Percentiles rank a stretch among this genome's conserved stretches.
Conservation (phyloP, 495 filamentous ascomycete genomes). For the Aspergillus sclerotiicarbonarius region DNA sequence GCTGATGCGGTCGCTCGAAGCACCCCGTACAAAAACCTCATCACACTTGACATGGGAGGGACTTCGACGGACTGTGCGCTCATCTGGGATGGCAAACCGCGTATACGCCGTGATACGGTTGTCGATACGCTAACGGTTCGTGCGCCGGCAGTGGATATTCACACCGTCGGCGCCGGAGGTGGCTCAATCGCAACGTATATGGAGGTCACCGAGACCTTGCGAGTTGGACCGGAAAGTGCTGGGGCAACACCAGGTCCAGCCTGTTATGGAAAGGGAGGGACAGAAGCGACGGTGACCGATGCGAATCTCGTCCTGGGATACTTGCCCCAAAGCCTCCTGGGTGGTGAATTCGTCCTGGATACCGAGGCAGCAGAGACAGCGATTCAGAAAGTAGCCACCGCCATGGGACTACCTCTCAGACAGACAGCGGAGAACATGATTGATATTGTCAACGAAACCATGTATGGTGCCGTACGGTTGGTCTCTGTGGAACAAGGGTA, state of each 20-base stretch:
- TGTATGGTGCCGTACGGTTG: slow-evolving; percentile 50
- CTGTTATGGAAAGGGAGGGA: slow-evolving; percentile 48
- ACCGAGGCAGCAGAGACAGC: slow-evolving; percentile 34
- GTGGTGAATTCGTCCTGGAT: slow-evolving; percentile 46
- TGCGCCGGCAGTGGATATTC: slow-evolving; percentile 47
- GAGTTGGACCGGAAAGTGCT: slow-evolving; percentile 51
- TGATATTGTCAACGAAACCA: slow-evolving; percentile 48
- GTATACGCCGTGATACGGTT: slow-evolving; percentile 45
- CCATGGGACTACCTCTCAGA: slow-evolving; percentile 40
- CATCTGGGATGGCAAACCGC: slow-evolving; percentile 45
- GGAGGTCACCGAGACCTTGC: slow-evolving; percentile 45
- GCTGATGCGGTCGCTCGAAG: slow-evolving; percentile 45
- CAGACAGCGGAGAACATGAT: slow-evolving; percentile 50
- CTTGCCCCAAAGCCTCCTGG: slow-evolving; percentile 43
- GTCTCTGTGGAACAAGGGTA: slow-evolving; percentile 53
- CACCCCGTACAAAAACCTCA: slow-evolving; percentile 48
- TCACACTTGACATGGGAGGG: slow-evolving; percentile 53
- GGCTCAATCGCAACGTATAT: slow-evolving; percentile 47
- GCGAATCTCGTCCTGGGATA: slow-evolving; percentile 51
- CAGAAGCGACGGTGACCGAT: slow-evolving; percentile 47
- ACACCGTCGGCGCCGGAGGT: slow-evolving; percentile 50
- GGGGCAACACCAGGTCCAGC: slow-evolving; percentile 47
- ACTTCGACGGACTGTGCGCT: slow-evolving; percentile 50
- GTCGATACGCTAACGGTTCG: slow-evolving; percentile 46
- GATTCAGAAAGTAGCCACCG: slow-evolving; percentile 39